These are phyloP conservation scores for Boletus rufocinnamomeus DNA, from an alignment of 768 basidiomycete genomes.

Conservation along the genomic window DNA sequence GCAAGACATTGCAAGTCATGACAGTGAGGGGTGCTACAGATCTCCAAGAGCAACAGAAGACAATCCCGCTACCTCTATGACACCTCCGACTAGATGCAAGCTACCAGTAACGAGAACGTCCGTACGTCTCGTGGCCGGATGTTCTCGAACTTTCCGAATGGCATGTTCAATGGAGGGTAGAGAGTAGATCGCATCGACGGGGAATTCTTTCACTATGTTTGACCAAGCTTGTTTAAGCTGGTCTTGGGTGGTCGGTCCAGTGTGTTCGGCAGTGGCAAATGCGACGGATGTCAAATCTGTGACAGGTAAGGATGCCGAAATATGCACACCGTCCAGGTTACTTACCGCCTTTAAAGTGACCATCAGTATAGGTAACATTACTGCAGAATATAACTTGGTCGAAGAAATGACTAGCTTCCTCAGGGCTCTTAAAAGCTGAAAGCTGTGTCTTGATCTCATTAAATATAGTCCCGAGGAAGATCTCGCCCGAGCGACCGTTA, in stretches of 20 bases:
- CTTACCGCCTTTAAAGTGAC: constrained; percentile 88
- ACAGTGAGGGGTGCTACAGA: constrained; percentile 10
- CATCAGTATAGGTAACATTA: constrained; percentile 92
- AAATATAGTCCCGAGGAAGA: constrained; percentile 66
- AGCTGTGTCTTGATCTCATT: constrained; percentile 53
- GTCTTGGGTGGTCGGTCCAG: constrained; percentile 70
- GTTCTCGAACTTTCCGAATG: constrained; percentile 57
- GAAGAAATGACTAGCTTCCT: constrained; percentile 56
- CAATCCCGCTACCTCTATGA: constrained; percentile 87
- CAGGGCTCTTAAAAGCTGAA: constrained; percentile 38
- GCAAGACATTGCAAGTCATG: not conserved
- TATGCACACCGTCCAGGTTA: constrained; percentile 1
- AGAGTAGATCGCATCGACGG: constrained; percentile 66
- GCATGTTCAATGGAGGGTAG: constrained; percentile 90
- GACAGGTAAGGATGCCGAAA: constrained; percentile 4
- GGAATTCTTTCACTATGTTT: constrained; percentile 59
- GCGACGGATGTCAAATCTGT: constrained; percentile 79
- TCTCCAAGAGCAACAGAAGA: constrained; percentile 64
- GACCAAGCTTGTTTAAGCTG: constrained; percentile 78
- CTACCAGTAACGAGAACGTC: constrained; percentile 91
- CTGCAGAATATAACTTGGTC: constrained; percentile 92
- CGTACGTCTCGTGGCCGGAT: constrained; percentile 36
- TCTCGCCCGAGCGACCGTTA: constrained; percentile 76
- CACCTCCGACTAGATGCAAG: constrained; percentile 90
- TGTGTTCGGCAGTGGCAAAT: constrained; percentile 61